A percentile compares a stretch with the other conserved stretches of the same genome.
phyloP scores from a whole-genome alignment of 164 flowering plant genomes.

The Berberis thunbergii region DNA sequence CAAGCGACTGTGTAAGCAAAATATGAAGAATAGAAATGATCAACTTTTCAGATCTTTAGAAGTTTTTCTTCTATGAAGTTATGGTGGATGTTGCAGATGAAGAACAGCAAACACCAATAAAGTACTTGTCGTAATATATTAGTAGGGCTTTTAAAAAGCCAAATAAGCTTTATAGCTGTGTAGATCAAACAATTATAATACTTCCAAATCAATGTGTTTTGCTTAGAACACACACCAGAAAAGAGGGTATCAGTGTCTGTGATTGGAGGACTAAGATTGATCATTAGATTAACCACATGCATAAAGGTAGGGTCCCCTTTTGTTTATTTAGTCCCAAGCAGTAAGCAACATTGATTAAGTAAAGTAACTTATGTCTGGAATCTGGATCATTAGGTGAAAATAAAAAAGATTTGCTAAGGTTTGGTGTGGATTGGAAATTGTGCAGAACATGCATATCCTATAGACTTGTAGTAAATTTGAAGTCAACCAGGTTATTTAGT shows the following conservation, averaged over 20 bases:
- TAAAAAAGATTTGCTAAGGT: no score
- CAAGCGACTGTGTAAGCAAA: no score
- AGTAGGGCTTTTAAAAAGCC: neutral
- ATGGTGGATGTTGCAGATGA: no score
- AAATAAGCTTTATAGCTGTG: neutral
- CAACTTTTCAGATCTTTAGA: no score
- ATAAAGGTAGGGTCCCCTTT: constrained; percentile 2
- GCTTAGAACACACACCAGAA: neutral
- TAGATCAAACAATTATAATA: neutral
- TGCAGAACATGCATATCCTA: no score
- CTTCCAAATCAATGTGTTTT: neutral
- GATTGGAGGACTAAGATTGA: constrained; percentile 1
- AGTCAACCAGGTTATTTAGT: no score
- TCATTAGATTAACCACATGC: constrained; percentile 3
- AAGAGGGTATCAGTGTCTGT: neutral
- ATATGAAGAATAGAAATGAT: no score
- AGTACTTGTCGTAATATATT: neutral
- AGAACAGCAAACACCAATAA: neutral
- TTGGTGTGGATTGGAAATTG: no score
- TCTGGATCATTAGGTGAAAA: neutral
- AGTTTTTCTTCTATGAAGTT: no score
- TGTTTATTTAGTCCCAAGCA: neutral
- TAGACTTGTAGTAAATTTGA: no score
- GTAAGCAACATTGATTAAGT: neutral
- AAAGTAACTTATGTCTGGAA: neutral